Conservation (phyloP, 768 basidiomycete genomes). For the Rhizopogon rudus region DNA sequence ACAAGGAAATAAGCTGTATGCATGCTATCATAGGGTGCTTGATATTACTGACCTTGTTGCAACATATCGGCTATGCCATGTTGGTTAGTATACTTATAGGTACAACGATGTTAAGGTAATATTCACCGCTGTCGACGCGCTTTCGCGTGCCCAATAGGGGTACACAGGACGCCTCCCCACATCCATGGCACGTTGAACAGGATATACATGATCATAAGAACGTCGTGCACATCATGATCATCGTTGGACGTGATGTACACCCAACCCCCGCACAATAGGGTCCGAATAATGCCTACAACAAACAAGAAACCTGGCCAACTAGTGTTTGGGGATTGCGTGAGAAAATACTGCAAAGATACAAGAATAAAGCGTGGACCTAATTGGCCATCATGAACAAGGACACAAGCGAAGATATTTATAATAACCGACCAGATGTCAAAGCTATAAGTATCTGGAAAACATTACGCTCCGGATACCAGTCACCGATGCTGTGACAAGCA, state of each 20-base stretch:
- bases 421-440: slow-evolving; percentile 58
- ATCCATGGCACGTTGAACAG: slow-evolving; percentile 88
- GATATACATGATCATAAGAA: slow-evolving; percentile 86
- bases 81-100: not conserved
- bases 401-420: not conserved
- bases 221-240: slow-evolving; percentile 78
- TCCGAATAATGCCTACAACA: slow-evolving; percentile 61
- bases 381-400: not conserved
- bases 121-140: slow-evolving; percentile 52
- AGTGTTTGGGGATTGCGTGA: slow-evolving; percentile 41
- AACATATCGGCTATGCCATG: slow-evolving; percentile 41
- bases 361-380: slow-evolving; percentile 72
- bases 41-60: slow-evolving; percentile 40
- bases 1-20: slow-evolving; percentile 1
- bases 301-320: slow-evolving; percentile 49
- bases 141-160: slow-evolving; percentile 34
- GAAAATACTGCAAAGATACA: slow-evolving; percentile 57
- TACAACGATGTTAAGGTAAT: not conserved
- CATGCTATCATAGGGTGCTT: not conserved
- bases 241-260: slow-evolving; percentile 86
- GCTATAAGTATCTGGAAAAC: slow-evolving; percentile 88
- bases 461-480: slow-evolving; percentile 85
- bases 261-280: slow-evolving; percentile 86
- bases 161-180: slow-evolving; percentile 60
- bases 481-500: slow-evolving; percentile 61